These are phyloP conservation scores for Amanita pseudoporphyria DNA, from an alignment of 768 basidiomycete species.

Conservation along the genomic window DNA sequence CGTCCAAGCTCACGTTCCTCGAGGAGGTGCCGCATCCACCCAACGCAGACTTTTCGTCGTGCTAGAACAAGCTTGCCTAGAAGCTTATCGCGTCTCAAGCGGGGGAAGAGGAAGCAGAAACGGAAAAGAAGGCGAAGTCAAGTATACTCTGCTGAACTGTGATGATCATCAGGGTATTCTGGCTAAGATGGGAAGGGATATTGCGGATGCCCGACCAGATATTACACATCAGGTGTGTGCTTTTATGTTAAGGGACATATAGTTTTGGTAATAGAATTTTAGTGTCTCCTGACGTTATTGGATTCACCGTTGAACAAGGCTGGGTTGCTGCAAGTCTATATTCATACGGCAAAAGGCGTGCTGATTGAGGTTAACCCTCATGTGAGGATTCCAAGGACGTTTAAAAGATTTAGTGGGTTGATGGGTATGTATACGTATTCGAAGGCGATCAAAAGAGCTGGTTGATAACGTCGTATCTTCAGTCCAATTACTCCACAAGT, in stretches of 20 bases:
- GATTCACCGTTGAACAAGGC: slow-evolving; percentile 99
- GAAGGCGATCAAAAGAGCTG: background rate
- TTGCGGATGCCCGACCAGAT: slow-evolving; percentile 97
- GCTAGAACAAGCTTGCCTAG: slow-evolving; percentile 89
- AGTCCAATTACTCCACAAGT: slow-evolving; percentile 96
- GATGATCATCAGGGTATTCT: slow-evolving; percentile 99
- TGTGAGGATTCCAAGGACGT: slow-evolving; percentile 95
- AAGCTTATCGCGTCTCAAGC: slow-evolving; percentile 81
- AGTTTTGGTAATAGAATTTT: slow-evolving; percentile 2
- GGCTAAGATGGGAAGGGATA: slow-evolving; percentile 95
- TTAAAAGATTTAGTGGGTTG: slow-evolving; percentile 96
- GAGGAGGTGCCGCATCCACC: slow-evolving; percentile 38
- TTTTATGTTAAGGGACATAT: slow-evolving; percentile 7
- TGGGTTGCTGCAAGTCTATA: slow-evolving; percentile 92
- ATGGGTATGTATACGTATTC: slow-evolving; percentile 62
- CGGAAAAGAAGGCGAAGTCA: slow-evolving; percentile 67
- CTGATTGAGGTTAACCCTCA: slow-evolving; percentile 98
- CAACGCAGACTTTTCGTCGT: slow-evolving; percentile 80
- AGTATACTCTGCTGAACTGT: slow-evolving; percentile 95
- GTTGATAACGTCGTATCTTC: background rate
- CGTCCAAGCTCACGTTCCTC: slow-evolving; percentile 66
- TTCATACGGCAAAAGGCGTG: slow-evolving; percentile 93
- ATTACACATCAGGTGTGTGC: slow-evolving; percentile 89
- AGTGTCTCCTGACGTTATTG: slow-evolving; percentile 93
- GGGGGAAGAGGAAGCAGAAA: slow-evolving; percentile 38